Base-by-base conservation (phyloP, 345 rosid genomes). In the Bretschneidera sinensis region DNA sequence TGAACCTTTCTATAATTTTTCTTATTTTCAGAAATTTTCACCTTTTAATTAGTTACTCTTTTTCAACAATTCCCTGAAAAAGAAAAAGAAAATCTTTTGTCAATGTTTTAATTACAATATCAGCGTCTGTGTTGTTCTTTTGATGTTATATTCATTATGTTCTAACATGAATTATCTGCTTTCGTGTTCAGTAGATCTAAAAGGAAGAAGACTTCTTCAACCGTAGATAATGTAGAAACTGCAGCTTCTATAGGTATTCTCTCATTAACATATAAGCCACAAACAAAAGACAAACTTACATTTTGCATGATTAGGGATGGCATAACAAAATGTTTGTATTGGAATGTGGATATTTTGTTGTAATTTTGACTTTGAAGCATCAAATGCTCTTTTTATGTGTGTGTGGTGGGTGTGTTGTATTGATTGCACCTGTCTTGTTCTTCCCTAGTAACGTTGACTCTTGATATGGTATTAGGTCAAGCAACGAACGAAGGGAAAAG, bases 121-220 rank as follows among this genome's bases (percentile, higher is more conserved):
- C n/a, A n/a, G n/a, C n/a, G n/a, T n/a, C n/a, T n/a, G n/a, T n/a
- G n/a, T n/a, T n/a, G n/a, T n/a, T n/a, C n/a, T n/a, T n/a, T n/a
- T n/a, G n/a, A n/a, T n/a, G n/a, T n/a, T n/a, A n/a, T n/a, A n/a
- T n/a, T n/a, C 11, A 39, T 39, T 14, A n/a, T 54, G 16, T 43
- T 55, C 23, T 10, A 6, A 45, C 35, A 34, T 39, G 18, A 28
- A 9, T 43, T 43, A 21, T 19, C 18, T 54, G 1, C 9, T 43
- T n/a, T 51, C 48, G 39, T 59, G 50, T 65, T 72, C 68, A 59
- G 79, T 61, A 87, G 83, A 79, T 79, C 84, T 51, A 89, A 89
- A 72, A 74, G 83, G 68, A 89, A 84, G 63, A 87, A 73, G 78
- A 64, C 71, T 31, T 66, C 64, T 17, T 65, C 76, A 31, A 79